These are phyloP conservation scores for Rhizoclosmatium sp. DNA, from an alignment of 192 early-diverging fungal genomes.

Conservation along the genomic window DNA sequence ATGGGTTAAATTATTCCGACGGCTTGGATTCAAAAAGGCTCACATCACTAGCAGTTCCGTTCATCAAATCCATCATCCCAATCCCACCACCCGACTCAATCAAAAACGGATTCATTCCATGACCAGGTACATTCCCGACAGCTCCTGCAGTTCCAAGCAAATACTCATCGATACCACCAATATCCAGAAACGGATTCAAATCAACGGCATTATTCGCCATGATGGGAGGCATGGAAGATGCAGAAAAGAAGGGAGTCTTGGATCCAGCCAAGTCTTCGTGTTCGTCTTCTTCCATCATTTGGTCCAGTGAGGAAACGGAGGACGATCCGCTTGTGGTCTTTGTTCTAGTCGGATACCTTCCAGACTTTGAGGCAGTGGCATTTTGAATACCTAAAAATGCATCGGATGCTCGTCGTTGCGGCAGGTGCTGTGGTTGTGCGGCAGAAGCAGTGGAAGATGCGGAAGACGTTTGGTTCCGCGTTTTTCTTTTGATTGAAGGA, in stretches of 20 bases:
- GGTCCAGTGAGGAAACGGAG: too few species aligned
- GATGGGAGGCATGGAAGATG: background rate
- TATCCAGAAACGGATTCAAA: background rate
- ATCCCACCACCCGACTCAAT: background rate
- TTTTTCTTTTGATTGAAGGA: too few species aligned
- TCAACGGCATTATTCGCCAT: background rate
- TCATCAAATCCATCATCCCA: background rate
- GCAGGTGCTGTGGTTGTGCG: too few species aligned
- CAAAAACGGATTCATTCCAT: conserved; percentile 10
- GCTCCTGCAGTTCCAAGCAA: background rate
- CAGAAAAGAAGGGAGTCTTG: too few species aligned
- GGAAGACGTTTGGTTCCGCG: too few species aligned
- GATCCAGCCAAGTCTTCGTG: background rate
- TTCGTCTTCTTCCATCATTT: background rate
- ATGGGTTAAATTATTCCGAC: background rate
- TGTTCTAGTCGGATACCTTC: too few species aligned
- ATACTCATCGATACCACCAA: background rate
- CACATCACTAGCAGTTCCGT: background rate
- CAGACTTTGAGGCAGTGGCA: too few species aligned
- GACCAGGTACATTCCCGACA: background rate
- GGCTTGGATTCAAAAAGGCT: background rate
- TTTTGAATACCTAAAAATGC: too few species aligned
- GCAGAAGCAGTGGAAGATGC: too few species aligned
- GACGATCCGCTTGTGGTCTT: too few species aligned
- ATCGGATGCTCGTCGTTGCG: too few species aligned